Evolutionary conservation across 2,329 filamentous ascomycete genomes (phyloP), one percentile per base, ranked within the genome.

Genomic region (Westerdykella sp.): DNA sequence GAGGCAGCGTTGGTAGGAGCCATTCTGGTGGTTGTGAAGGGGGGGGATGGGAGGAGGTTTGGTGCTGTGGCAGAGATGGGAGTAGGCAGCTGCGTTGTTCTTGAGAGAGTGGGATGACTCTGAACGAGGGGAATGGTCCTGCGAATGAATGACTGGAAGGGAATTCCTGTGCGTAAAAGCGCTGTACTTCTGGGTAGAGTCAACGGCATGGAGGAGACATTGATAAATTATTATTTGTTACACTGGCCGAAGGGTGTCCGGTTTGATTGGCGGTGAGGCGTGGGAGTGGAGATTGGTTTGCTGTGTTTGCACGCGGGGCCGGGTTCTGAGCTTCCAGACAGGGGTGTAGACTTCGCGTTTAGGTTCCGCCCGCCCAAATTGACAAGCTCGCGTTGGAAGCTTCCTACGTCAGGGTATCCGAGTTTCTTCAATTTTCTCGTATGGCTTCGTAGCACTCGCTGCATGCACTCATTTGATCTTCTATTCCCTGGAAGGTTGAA

Each of bases 251-350:
- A n/a, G 38, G 41, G 42, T 34, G 31, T 15, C 38, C 48, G 45
- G 49, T 57, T 48, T 60, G 57, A 62, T 64, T 63, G 59, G 61
- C 52, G 60, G 56, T 54, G 51, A 54, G 45, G 50, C 9, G 9
- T 28, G 25, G 48, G 37, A 46, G 43, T 40, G 45, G 49, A 40
- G 12, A 38, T 21, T 28, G 7, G 25, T 28, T 28, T 28, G 25
- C 25, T 10, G 11, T 28, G 25, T 28, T 28, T 28, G 25, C 25
- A 28, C 11, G 25, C 9, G 9, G 25, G 25, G 25, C 9, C 7
- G 4, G 3, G 25, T 46, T 49, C 34, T 32, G 48, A n/a, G n/a
- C n/a, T n/a, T n/a, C n/a, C n/a, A n/a, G 37, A 47, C 55, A 51
- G 47, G 47, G 50, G 46, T 40, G 56, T 56, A n/a, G 51, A 55